Conservation (phyloP, 164 flowering plant genomes). For the Sextonia rubra region DNA sequence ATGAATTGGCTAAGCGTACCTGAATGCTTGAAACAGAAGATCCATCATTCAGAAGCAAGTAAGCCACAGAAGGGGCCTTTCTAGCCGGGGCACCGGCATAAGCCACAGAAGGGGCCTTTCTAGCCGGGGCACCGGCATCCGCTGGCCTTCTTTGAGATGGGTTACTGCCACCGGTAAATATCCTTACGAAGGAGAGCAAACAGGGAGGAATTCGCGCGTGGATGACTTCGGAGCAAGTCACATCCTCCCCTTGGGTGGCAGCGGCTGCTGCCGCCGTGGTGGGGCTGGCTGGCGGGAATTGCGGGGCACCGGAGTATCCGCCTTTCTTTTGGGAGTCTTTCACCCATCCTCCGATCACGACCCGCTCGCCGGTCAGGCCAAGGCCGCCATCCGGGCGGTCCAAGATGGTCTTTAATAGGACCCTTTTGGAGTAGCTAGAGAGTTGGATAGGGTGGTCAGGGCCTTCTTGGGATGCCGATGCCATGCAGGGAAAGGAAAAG, state of each 20-base stretch:
- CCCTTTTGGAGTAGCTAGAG: slow-evolving; percentile 65
- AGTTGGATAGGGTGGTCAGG: slow-evolving; percentile 9
- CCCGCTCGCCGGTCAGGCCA: slow-evolving; percentile 50
- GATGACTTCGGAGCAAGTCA: slow-evolving; percentile 54
- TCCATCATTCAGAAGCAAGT: slow-evolving; percentile 74
- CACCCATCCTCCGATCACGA: slow-evolving; percentile 95
- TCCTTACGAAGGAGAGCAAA: slow-evolving; percentile 43
- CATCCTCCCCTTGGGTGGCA: slow-evolving; percentile 23
- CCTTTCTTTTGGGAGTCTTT: slow-evolving; percentile 52
- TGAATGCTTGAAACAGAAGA: slow-evolving; percentile 68
- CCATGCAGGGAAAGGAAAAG: neutral
- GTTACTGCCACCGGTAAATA: slow-evolving; percentile 27
- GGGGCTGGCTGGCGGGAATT: neutral
- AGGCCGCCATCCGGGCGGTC: slow-evolving; percentile 46
- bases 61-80: slow-evolving; percentile 30
- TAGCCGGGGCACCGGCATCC: slow-evolving; percentile 28
- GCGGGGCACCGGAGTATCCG: slow-evolving; percentile 21
- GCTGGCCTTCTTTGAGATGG: slow-evolving; percentile 4
- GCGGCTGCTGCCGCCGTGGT: slow-evolving; percentile 1
- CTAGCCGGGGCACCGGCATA: slow-evolving; percentile 27
- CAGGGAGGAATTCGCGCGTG: slow-evolving; percentile 53
- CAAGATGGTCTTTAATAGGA: slow-evolving; percentile 46
- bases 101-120: slow-evolving; percentile 37
- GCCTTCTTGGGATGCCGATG: slow-evolving; percentile 23
- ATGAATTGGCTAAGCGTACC: slow-evolving; percentile 33